Percentiles rank a stretch among this genome's conserved stretches.
Conservation (phyloP, 805 yeast species). For the Cyberlindnera xylosilytica region DNA sequence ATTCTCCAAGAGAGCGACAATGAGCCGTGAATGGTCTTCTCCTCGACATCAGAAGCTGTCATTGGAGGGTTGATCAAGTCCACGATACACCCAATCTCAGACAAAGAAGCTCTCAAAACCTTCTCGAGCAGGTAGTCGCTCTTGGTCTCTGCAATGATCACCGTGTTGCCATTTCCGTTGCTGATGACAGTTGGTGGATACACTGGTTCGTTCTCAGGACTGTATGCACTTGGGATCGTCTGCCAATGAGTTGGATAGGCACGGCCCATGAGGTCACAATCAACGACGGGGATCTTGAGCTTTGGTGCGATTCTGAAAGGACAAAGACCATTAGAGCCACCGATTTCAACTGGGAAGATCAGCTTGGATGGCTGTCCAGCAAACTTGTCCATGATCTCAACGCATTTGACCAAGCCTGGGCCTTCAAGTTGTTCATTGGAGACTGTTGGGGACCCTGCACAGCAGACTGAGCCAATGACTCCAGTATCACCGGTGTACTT, state of each 20-base stretch:
- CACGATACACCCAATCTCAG: constrained; percentile 41
- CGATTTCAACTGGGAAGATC: constrained; percentile 40
- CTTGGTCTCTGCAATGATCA: constrained; percentile 32
- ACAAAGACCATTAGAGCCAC: constrained; percentile 41
- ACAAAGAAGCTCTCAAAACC: constrained; percentile 38
- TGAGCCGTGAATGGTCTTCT: constrained; percentile 30
- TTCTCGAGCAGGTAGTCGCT: constrained; percentile 36
- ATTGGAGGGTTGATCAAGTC: constrained; percentile 32
- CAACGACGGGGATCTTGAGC: constrained; percentile 33
- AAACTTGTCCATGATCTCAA: constrained; percentile 30
- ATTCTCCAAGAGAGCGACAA: constrained; percentile 45
- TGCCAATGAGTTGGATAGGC: constrained; percentile 46
- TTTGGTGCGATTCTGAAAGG: constrained; percentile 25
- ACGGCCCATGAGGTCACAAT: constrained; percentile 45
- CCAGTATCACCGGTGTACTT: constrained; percentile 19
- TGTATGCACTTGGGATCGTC: constrained; percentile 25
- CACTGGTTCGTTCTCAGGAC: constrained; percentile 22
- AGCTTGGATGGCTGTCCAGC: constrained; percentile 31
- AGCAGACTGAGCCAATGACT: constrained; percentile 32
- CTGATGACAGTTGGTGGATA: constrained; percentile 30
- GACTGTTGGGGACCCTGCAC: constrained; percentile 23
- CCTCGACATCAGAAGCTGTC: constrained; percentile 28
- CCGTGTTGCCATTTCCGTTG: constrained; percentile 42
- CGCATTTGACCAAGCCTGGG: constrained; percentile 28
- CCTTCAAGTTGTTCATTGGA: constrained; percentile 33